Evolutionary conservation across 2,329 filamentous ascomycete species (phyloP).

Genomic region (Fusarium solani-melongenae): DNA sequence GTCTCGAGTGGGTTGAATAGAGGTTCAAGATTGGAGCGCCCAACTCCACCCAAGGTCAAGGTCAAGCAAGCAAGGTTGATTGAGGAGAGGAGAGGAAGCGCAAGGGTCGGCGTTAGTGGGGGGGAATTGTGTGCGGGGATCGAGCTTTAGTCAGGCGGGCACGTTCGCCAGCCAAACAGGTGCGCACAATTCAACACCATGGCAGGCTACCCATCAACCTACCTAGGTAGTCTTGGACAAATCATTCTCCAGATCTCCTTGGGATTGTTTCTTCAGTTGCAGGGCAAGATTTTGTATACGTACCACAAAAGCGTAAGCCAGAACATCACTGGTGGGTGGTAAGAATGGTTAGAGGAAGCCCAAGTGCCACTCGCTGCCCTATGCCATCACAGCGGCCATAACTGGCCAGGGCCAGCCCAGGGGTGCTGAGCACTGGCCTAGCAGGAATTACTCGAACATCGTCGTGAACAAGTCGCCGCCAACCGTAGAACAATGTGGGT

Average conservation of each 20-base stretch:
- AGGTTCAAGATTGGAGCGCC: background rate
- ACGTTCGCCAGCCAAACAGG: background rate
- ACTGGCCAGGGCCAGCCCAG: background rate
- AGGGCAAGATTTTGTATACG: background rate
- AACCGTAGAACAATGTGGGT: background rate
- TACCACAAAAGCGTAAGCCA: background rate
- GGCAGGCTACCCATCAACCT: background rate
- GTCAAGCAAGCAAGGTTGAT: background rate
- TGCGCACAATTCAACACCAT: background rate
- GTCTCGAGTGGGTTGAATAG: conserved; percentile 1
- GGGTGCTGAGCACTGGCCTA: background rate
- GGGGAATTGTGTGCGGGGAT: conserved; percentile 1
- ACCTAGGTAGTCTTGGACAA: background rate
- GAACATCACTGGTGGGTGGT: background rate
- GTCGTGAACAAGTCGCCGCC: background rate
- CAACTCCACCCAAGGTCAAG: background rate
- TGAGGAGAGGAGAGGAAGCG: background rate
- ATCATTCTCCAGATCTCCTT: background rate
- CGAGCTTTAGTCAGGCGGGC: background rate
- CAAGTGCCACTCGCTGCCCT: background rate
- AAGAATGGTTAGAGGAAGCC: background rate
- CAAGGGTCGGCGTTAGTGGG: background rate
- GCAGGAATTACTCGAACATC: background rate
- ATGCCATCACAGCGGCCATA: background rate
- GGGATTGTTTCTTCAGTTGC: background rate